Evolutionary conservation across 129 eudicot species (phyloP).

Genomic region (Kitagawia praeruptora): DNA sequence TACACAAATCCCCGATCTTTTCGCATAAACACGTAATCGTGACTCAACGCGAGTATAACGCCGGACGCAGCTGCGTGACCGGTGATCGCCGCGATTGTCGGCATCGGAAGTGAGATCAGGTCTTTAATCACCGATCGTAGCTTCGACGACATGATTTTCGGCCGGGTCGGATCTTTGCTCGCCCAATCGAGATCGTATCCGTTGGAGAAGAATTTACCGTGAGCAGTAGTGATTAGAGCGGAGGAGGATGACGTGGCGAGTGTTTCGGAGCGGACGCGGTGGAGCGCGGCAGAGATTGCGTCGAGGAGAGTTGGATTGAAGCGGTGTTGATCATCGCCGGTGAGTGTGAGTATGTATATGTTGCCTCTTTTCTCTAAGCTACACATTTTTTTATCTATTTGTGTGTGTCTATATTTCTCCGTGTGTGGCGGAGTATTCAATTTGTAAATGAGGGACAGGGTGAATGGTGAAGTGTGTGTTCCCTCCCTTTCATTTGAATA

Average conservation of each 20-base stretch:
- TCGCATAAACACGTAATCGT: constrained; percentile 69
- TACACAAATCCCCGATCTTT: constrained; percentile 63
- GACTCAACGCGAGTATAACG: constrained; percentile 48
- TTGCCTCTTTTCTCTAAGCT: constrained; percentile 52
- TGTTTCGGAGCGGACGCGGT: constrained; percentile 32
- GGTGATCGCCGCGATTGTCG: constrained; percentile 76
- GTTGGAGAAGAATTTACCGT: constrained; percentile 81
- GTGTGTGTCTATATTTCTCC: neutral
- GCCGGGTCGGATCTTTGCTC: constrained; percentile 21
- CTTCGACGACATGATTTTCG: constrained; percentile 35
- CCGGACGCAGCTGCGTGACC: constrained; percentile 75
- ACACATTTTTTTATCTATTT: constrained; percentile 33
- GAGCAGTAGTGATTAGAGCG: constrained; percentile 68
- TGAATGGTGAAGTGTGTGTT: neutral
- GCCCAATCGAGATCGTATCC: constrained; percentile 81
- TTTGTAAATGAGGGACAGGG: neutral
- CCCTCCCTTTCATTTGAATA: neutral
- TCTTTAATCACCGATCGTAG: constrained; percentile 47
- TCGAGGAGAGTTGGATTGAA: constrained; percentile 55
- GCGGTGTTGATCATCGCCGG: constrained; percentile 78
- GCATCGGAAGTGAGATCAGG: constrained; percentile 71
- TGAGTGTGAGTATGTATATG: constrained; percentile 62
- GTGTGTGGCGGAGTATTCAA: neutral
- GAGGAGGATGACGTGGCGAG: constrained; percentile 20
- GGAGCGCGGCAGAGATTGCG: constrained; percentile 39